These are phyloP conservation scores for Acephala macrosclerotiorum DNA, from an alignment of 2,329 filamentous ascomycete species.

Conservation along the genomic window DNA sequence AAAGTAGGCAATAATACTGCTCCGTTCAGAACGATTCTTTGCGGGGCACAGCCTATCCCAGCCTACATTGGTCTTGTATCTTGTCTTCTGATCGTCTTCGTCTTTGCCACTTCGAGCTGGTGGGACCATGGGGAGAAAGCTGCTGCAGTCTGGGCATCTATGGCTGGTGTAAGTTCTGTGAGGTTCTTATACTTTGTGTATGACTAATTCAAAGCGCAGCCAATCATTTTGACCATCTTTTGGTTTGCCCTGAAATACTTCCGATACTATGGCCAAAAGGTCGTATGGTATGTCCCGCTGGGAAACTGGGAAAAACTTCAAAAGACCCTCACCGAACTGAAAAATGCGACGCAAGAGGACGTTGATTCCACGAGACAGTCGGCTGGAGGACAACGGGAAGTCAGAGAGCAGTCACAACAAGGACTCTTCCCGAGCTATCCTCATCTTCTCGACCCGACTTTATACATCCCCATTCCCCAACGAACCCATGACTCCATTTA, in stretches of 20 bases:
- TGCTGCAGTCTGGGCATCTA: conserved; percentile 11
- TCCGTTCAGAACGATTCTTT: conserved; percentile 9
- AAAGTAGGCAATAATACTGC: not conserved
- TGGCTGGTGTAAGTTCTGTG: conserved; percentile 17
- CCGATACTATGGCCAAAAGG: not conserved
- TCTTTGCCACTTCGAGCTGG: conserved; percentile 12
- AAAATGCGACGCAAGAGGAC: not conserved
- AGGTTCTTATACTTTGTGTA: too few relatives aligned
- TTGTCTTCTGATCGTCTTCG: conserved; percentile 21
- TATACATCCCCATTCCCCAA: too few relatives aligned
- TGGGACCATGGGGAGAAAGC: conserved; percentile 16
- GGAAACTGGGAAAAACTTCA: conserved; percentile 13
- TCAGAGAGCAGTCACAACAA: not conserved
- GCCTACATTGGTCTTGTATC: conserved; percentile 18
- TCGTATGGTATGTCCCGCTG: conserved; percentile 20
- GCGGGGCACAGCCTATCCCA: conserved; percentile 15
- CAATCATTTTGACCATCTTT: not conserved
- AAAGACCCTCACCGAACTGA: not conserved
- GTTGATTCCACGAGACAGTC: not conserved
- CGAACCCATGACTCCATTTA: not conserved
- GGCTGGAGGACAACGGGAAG: not conserved
- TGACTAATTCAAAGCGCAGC: not conserved
- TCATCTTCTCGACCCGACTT: too few relatives aligned
- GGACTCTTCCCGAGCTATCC: not conserved
- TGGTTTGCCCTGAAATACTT: not conserved